Evolutionary conservation across 352 stramenopile species (phyloP), one percentile per base, ranked within the genome.

Genomic region (Pythium pectinolyticum): DNA sequence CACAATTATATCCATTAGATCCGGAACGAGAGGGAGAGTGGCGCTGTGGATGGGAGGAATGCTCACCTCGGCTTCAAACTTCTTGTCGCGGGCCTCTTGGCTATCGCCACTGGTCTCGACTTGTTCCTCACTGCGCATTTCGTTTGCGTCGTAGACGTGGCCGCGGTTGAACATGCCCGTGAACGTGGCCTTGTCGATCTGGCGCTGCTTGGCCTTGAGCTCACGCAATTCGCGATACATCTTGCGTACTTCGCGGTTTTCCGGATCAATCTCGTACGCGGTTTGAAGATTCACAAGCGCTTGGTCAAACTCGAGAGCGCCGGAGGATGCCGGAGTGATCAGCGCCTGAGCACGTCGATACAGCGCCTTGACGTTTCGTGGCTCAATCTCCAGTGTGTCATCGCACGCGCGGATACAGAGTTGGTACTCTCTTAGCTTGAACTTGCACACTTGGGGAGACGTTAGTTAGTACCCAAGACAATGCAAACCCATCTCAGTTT

Each of bases 81-180:
- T 82, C 17, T 74, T 65, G 25, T 88, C 73, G 1, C 67, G 69
- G 22, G 43, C 43, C 50, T 67, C 62, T 54, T 52, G 59, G 39
- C 78, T 72, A 24, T 54, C 49, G 1, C 63, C 57, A 6, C 54
- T 3, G 0, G 49, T 11, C 3, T 55, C 24, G 2, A 37, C 41
- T n/a, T 64, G 41, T 14, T 67, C 32, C 20, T 71, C 48, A 37
- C 59, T 43, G 14, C 49, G 30, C 0, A 53, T 58, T 4, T 69
- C 31, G 11, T 70, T 57, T n/a, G 78, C 68, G 20, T 78, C 69
- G 43, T 89, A 90, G 5, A 95, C 72, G 25, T 79, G 55, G 0
- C 86, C 86, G 51, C 84, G 80, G 25, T 88, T 64, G 39, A 94
- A 95, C 86, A 95, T 92, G 17, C 84, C 86, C 12, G 70, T 90